phyloP scores from a whole-genome alignment of 768 basidiomycete genomes.

The Kondoa malvinella region DNA sequence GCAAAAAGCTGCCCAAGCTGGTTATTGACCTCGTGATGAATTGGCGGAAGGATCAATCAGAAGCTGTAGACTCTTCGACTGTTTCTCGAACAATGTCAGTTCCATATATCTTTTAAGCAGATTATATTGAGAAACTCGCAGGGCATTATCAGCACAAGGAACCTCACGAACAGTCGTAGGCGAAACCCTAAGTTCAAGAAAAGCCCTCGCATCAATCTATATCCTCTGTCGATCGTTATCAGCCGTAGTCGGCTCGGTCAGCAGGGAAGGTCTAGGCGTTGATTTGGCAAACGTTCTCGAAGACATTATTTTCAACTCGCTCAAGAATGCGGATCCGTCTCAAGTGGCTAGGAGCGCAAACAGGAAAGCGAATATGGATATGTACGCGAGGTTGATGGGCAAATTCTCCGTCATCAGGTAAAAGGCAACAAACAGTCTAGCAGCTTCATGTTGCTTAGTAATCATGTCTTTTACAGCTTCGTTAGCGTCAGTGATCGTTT shows the following conservation, averaged over 20 bases:
- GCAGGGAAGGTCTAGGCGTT: constrained; percentile 63
- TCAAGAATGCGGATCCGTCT: constrained; percentile 26
- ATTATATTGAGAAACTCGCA: neutral
- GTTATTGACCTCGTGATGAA: constrained; percentile 73
- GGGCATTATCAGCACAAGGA: neutral
- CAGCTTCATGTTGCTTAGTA: neutral
- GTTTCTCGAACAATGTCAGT: constrained; percentile 28
- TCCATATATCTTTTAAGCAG: constrained; percentile 14
- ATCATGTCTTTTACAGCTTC: constrained; percentile 41
- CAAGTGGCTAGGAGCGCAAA: constrained; percentile 49
- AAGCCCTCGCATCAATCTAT: constrained; percentile 59
- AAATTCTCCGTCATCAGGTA: constrained; percentile 36
- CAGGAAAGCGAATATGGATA: constrained; percentile 59
- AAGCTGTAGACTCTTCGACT: constrained; percentile 31
- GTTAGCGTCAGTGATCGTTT: constrained; percentile 86
- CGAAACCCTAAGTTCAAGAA: constrained; percentile 34
- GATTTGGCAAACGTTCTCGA: constrained; percentile 63
- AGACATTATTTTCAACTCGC: constrained; percentile 72
- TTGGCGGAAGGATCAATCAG: constrained; percentile 65
- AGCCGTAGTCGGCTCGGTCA: constrained; percentile 51
- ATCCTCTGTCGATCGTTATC: constrained; percentile 77
- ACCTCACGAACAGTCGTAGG: constrained; percentile 8
- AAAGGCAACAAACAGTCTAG: no score
- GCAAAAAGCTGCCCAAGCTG: constrained; percentile 62
- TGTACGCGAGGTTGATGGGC: constrained; percentile 70